These are phyloP conservation scores for Suillus occidentalis DNA, from an alignment of 768 basidiomycete genomes.

Conservation along the genomic window DNA sequence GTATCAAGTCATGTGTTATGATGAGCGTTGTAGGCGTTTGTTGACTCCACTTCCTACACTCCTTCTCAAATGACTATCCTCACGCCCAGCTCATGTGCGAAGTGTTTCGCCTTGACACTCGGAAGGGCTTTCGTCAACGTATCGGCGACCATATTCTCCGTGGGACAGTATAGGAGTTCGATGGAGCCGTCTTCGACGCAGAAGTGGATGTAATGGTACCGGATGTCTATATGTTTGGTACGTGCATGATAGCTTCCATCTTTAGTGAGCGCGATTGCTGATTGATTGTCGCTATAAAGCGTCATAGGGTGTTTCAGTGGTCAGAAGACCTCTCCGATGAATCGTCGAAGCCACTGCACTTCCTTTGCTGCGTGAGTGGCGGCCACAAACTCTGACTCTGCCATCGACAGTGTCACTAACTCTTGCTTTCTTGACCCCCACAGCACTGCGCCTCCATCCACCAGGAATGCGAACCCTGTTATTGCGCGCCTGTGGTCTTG, in stretches of 20 bases:
- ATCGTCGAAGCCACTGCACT: background rate
- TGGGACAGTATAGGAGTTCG: slow-evolving; percentile 2
- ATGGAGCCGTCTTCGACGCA: background rate
- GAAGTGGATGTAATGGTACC: slow-evolving; percentile 37
- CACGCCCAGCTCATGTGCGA: background rate
- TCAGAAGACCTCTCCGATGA: background rate
- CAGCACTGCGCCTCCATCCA: background rate
- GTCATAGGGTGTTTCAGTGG: slow-evolving; percentile 4
- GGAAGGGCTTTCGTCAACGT: slow-evolving; percentile 10
- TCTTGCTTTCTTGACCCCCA: background rate
- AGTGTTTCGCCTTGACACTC: background rate
- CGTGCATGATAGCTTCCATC: slow-evolving; percentile 37
- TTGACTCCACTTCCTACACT: background rate
- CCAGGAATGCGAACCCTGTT: background rate
- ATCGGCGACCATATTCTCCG: slow-evolving; percentile 21
- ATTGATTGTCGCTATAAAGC: slow-evolving; percentile 36
- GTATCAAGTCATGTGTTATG: too few species aligned
- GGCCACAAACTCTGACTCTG: background rate
- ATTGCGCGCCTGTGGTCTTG: background rate
- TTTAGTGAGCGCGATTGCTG: slow-evolving; percentile 33
- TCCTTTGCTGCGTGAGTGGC: slow-evolving; percentile 1
- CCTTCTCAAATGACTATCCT: background rate
- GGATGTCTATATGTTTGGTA: slow-evolving; percentile 45
- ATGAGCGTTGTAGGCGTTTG: too few species aligned
- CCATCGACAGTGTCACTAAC: background rate